A percentile compares a stretch with the other conserved stretches of the same genome.
Evolutionary conservation across 2,329 filamentous ascomycete species (phyloP).

Genomic region (Colletotrichum tropicale): DNA sequence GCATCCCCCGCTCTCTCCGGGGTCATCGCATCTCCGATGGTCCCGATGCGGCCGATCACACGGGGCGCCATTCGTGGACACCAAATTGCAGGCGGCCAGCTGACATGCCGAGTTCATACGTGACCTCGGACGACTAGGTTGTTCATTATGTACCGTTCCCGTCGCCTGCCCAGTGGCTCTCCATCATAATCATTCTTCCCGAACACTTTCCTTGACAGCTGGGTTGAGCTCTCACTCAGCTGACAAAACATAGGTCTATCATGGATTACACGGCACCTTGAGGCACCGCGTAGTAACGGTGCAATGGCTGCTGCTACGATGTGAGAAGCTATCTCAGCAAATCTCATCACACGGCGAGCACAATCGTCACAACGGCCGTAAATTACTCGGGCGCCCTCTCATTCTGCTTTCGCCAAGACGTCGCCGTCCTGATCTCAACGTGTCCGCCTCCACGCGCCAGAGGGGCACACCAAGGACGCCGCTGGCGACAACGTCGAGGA

Average conservation of each 20-base stretch:
- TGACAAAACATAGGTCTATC: background rate
- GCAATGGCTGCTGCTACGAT: background rate
- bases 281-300: background rate
- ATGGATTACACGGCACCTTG: background rate
- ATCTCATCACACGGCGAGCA: background rate
- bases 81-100: background rate
- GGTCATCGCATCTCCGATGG: background rate
- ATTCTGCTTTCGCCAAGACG: background rate
- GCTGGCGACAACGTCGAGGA: background rate
- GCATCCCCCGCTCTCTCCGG: slow-evolving; percentile 1
- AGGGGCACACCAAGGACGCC: background rate
- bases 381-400: background rate
- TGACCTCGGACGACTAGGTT: background rate
- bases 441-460: background rate
- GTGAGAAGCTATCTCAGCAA: background rate
- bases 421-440: background rate
- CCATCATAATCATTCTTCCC: background rate
- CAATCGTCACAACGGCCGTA: background rate
- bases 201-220: background rate
- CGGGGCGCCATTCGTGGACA: background rate
- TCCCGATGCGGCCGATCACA: background rate
- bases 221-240: background rate
- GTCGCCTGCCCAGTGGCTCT: background rate
- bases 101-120: background rate
- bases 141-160: background rate